Evolutionary conservation across 306 rosid species (phyloP).

Genomic region (Castanospermum australe): DNA sequence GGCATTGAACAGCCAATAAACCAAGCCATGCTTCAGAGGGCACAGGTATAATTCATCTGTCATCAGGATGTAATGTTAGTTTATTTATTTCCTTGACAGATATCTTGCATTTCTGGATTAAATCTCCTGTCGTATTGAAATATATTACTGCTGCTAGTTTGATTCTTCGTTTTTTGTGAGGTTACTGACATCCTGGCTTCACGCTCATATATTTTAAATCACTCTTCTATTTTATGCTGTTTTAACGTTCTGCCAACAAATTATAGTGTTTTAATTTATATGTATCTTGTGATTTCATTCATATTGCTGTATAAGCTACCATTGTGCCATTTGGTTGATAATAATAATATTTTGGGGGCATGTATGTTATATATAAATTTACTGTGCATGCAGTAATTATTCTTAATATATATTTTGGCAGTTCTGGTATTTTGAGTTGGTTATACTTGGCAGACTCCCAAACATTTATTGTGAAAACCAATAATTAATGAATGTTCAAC

Average conservation of each 20-base stretch:
- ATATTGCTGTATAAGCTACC: neutral
- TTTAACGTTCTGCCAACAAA: neutral
- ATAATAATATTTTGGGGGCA: neutral
- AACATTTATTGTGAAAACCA: too few relatives aligned
- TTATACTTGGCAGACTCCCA: too few relatives aligned
- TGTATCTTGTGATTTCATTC: neutral
- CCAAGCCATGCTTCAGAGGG: constrained; percentile 43
- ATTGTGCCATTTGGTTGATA: neutral
- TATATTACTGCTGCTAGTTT: neutral
- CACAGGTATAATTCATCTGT: constrained; percentile 25
- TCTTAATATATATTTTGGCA: too few relatives aligned
- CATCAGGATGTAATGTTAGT: neutral
- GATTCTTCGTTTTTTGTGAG: neutral
- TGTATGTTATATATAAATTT: neutral
- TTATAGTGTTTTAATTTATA: neutral
- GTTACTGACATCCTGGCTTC: neutral
- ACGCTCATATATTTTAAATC: neutral
- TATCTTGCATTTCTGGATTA: neutral
- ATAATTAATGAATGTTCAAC: too few relatives aligned
- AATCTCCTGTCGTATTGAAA: neutral
- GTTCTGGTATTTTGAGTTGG: too few relatives aligned
- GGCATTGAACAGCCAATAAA: constrained; percentile 40
- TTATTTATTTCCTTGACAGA: neutral
- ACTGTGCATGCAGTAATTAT: neutral
- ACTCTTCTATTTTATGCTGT: neutral